A percentile compares a stretch with the other conserved stretches of the same genome.
These are phyloP conservation scores for Saccharomycopsis fibuligera DNA, from an alignment of 805 yeast genomes.

Conservation along the genomic window DNA sequence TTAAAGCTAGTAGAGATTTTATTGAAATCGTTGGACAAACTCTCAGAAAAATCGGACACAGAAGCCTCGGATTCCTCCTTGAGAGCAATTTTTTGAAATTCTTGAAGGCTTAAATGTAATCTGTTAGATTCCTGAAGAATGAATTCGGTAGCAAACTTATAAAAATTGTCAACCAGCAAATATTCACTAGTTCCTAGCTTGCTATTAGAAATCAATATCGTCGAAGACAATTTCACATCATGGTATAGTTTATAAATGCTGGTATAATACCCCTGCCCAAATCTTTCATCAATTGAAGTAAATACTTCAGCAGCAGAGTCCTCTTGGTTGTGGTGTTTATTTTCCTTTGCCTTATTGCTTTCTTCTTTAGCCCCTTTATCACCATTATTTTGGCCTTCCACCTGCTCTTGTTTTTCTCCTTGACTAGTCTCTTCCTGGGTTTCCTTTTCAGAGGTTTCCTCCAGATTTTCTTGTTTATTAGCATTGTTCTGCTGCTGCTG, in stretches of 20 bases:
- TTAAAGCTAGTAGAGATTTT: slow-evolving; percentile 49
- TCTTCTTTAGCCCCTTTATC: not conserved
- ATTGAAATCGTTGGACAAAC: slow-evolving; percentile 51
- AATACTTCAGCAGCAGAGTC: slow-evolving; percentile 18
- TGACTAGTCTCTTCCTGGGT: not conserved
- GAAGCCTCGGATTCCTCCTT: slow-evolving; percentile 28
- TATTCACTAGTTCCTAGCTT: slow-evolving; percentile 46
- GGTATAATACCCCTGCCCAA: slow-evolving; percentile 34
- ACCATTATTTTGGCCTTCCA: not conserved
- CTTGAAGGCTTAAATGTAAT: slow-evolving; percentile 30
- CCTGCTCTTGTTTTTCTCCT: not conserved
- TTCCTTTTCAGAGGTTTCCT: not conserved
- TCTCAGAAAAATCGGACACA: slow-evolving; percentile 31
- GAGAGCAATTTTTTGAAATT: slow-evolving; percentile 22
- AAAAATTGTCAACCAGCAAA: slow-evolving; percentile 52
- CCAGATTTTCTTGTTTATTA: not conserved
- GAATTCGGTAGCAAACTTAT: slow-evolving; percentile 54
- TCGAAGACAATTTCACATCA: slow-evolving; percentile 55
- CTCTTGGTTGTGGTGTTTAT: too few relatives aligned
- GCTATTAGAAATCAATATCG: slow-evolving; percentile 39
- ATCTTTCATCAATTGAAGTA: slow-evolving; percentile 40
- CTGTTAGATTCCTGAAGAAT: slow-evolving; percentile 55
- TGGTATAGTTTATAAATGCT: slow-evolving; percentile 55
- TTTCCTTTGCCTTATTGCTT: slow-evolving; percentile 6
- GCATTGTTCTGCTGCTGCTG: not conserved